phyloP scores from a whole-genome alignment of 2,329 filamentous ascomycete species.

The Akanthomyces lecanii region DNA sequence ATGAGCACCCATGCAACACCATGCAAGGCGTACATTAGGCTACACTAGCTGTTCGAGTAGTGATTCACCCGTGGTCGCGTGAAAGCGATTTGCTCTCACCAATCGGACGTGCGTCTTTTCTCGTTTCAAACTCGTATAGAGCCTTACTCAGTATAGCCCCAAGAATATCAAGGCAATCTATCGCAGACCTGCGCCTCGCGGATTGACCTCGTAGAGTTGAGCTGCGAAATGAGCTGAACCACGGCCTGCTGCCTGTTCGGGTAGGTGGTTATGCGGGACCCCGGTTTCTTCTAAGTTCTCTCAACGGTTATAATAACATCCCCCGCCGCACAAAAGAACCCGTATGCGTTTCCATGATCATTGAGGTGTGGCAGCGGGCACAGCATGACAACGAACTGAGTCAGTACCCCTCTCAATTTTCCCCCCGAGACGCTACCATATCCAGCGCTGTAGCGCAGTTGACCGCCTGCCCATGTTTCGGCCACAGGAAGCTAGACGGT shows the following conservation, averaged over 20 bases:
- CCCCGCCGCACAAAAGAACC: not conserved
- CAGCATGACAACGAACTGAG: not conserved
- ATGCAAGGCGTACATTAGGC: conserved; percentile 4
- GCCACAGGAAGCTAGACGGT: not conserved
- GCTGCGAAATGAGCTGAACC: not conserved
- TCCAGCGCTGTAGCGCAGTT: not conserved
- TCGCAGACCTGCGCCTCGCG: not conserved
- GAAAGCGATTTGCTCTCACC: not conserved
- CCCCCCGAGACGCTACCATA: not conserved
- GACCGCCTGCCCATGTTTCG: not conserved
- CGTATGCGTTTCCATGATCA: not conserved
- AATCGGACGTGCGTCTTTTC: not conserved
- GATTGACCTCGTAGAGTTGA: not conserved
- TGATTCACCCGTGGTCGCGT: not conserved
- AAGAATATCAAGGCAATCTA: not conserved
- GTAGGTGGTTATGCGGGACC: not conserved
- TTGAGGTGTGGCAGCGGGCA: too few species aligned
- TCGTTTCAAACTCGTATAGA: not conserved
- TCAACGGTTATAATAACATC: not conserved
- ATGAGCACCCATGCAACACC: not conserved
- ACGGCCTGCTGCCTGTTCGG: not conserved
- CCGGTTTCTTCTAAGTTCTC: not conserved
- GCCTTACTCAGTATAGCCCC: not conserved
- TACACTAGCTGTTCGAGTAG: not conserved
- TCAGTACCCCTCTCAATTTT: not conserved